A percentile compares a stretch with the other conserved stretches of the same genome.
Conservation (phyloP, 768 basidiomycete species). For the Cystobasidium ongulense region DNA sequence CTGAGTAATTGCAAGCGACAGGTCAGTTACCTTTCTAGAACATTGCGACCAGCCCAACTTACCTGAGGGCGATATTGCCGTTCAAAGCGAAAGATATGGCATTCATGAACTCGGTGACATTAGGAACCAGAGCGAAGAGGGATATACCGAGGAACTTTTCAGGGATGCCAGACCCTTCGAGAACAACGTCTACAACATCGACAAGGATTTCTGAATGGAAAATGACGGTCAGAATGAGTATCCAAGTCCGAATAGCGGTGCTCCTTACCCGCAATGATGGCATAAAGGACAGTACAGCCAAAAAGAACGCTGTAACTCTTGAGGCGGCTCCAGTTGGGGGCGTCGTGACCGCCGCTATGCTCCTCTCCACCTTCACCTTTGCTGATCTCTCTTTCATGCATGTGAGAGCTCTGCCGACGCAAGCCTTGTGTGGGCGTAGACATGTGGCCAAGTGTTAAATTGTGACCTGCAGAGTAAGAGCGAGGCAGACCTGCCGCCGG, state of each 20-base stretch:
- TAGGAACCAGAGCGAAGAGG: constrained; percentile 92
- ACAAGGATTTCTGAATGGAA: constrained; percentile 68
- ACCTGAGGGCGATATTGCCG: constrained; percentile 94
- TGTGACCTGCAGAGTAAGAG: not conserved
- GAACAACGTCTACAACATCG: constrained; percentile 87
- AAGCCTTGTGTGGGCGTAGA: constrained; percentile 10
- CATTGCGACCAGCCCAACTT: not conserved
- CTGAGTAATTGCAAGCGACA: constrained; percentile 48
- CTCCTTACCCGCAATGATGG: constrained; percentile 79
- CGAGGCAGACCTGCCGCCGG: constrained; percentile 20
- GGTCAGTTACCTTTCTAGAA: not conserved
- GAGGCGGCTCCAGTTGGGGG: constrained; percentile 86
- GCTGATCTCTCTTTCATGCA: constrained; percentile 51
- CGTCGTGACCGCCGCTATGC: constrained; percentile 63
- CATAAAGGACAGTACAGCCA: constrained; percentile 83
- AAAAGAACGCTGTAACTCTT: constrained; percentile 84
- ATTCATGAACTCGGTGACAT: constrained; percentile 92
- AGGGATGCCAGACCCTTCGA: constrained; percentile 81
- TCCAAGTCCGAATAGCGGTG: not conserved
- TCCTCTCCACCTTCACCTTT: constrained; percentile 47
- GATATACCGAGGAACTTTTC: constrained; percentile 97
- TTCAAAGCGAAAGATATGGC: constrained; percentile 95
- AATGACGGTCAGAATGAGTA: not conserved
- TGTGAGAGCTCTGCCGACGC: constrained; percentile 30
- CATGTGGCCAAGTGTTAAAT: constrained; percentile 4